Base-by-base conservation (phyloP, 1,139 yeast species). In the Blastobotrys raffinosifermentans region DNA sequence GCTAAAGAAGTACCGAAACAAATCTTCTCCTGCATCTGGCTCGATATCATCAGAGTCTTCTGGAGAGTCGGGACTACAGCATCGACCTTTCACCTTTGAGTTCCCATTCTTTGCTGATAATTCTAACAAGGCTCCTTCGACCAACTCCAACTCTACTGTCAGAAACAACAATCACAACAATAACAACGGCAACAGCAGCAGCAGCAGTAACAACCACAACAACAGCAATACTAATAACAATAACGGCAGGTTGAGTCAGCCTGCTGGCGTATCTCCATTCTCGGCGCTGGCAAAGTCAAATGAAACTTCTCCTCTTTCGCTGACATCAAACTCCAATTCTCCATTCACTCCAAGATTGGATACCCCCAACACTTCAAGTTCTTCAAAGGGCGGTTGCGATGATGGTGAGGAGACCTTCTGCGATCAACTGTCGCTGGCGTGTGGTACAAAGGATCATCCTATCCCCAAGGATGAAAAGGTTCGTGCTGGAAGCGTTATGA, bases 341-440 rank as follows among this genome's bases (percentile, higher is more conserved):
- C 17, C 46, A 29, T 23, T 38, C 36, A 18, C 43, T 2, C 35
- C 40, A 9, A 31, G 43, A 15, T 36, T 49, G 18, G 34, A 17
- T 13, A 34, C 31, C 34, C 25, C 35, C 16, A 26, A 10, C n/a
- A 20, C 35, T 15, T 29, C 32, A 2, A 16, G 31, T 13, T 15
- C 31, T 9, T 18, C 31, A 16, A n/a, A 29, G 21, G 13, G 21
- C 11, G 17, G 18, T 14, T 15, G 31, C 21, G 19, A 29, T 4
- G 25, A 22, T 10, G 41, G 35, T 15, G 39, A 40, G 29, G 36
- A 35, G n/a, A 29, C 39, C 8, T 89, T 89, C 54, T 89, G 97
- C 55, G 73, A 72, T 19, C 75, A 78, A 51, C 68, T 89, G 50
- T 74, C 75, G 45, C 73, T 77, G 56, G 96, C 89, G 0, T 89